Evolutionary conservation across 164 flowering plant species (phyloP).

Genomic region (Vitis rupestris): DNA sequence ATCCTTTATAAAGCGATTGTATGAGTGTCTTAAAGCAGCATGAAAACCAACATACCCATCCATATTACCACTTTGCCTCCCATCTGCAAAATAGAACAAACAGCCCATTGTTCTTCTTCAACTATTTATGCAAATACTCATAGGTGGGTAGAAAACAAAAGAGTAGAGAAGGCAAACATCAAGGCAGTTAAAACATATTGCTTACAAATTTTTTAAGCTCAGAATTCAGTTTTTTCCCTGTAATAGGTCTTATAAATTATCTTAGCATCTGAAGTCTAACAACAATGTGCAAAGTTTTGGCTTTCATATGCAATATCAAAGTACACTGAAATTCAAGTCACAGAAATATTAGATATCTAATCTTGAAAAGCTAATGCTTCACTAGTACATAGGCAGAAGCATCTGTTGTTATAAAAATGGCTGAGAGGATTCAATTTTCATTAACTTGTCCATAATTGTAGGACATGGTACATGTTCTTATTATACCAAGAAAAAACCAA

Average conservation of each 20-base stretch:
- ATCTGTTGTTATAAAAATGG: not conserved
- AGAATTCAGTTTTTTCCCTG: not conserved
- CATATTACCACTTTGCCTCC: slow-evolving; percentile 57
- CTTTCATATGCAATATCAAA: not conserved
- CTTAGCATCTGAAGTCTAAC: too few relatives aligned
- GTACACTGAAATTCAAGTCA: not conserved
- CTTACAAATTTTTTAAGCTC: not conserved
- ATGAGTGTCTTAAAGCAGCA: slow-evolving; percentile 82
- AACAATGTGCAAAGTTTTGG: not conserved
- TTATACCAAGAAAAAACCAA: not conserved
- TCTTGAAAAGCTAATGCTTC: not conserved
- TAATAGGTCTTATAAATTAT: not conserved
- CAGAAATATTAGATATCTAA: not conserved
- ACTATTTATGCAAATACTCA: not conserved
- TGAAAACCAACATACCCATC: slow-evolving; percentile 92
- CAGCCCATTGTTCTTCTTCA: not conserved
- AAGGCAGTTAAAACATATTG: not conserved
- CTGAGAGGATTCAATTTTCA: not conserved
- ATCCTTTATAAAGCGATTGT: slow-evolving; percentile 66
- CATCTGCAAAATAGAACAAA: slow-evolving; percentile 42
- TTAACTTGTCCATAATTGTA: not conserved
- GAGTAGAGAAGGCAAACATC: not conserved
- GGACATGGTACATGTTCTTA: too few relatives aligned
- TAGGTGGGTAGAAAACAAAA: not conserved
- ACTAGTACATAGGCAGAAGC: not conserved